Base-by-base conservation (phyloP, 2,329 filamentous ascomycete genomes). In the Diplodia sapinea region DNA sequence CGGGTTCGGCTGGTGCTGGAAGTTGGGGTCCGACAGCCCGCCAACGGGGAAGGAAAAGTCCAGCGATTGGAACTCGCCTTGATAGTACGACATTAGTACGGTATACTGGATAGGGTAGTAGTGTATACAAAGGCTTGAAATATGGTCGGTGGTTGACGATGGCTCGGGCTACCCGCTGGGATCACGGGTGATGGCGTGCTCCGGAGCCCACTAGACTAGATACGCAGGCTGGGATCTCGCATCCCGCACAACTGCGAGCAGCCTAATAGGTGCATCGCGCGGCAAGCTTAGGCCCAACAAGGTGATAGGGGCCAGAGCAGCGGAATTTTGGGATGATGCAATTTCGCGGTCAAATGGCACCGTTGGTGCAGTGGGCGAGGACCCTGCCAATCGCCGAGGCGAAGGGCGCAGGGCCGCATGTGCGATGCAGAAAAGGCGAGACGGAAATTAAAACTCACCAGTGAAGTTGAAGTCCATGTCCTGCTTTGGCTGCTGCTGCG, bases 61-160 rank as follows among this genome's bases (percentile, higher is more conserved):
- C 74, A 77, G 74, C 71, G 82, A 83, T 68, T 79, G 78, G 73
- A 80, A 84, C 71, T 81, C 77, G 72, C 75, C 77, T 81, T 73
- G 70, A 66, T 76, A 77, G 50, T 74, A 68, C 26, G 50, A 51
- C 67, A 68, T 68, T 50, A 68, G 67, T 49, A 66, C 47, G 23
- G 55, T 54, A 38, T 57, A 50, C 51, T 55, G 50, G 38, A 56
- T 65, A 51, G 29, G 23, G 61, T 56, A 65, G 59, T 20, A 51
- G 59, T 38, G 17, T 63, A 63, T 56, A 63, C 57, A 59, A 52
- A n/a, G 59, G 43, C 50, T 63, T 63, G n/a, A 68, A 64, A 64
- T 56, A 63, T 68, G 66, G 38, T 64, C 43, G 59, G 52, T 57
- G 51, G 66, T 68, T 36, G 65, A 47, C 54, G 51, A 33, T 38